Base-by-base conservation (phyloP, 2,329 filamentous ascomycete species). In the Cercospora berteroae region DNA sequence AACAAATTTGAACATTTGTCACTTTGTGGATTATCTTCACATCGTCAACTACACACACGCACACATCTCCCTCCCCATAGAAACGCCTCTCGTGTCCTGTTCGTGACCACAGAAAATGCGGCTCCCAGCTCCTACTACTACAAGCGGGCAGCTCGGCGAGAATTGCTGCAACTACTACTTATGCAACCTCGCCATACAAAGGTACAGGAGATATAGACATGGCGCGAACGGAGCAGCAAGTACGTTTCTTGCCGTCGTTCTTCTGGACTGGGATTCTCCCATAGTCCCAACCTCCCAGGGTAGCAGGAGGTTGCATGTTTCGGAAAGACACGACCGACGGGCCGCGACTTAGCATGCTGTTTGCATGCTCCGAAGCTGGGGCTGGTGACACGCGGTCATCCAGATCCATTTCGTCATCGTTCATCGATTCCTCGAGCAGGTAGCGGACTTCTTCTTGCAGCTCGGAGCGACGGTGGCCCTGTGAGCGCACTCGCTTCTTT, bases 381-480 rank as follows among this genome's bases (percentile, higher is more conserved):
- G 73, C 73, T 57, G 72, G 74, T 52, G 73, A 74, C 39, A 66
- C 66, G 55, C 74, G 72, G 36, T 70, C 69, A 59, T 73, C 69
- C 42, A 75, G 65, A 42, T 76, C 74, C 65, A 73, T 72, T 33
- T 71, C 67, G 48, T 72, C 70, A 44, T 74, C 73, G 16, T 64
- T 20, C 10, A 70, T 67, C 23, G 72, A 72, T 63, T 77, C 75
- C 64, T 76, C 73, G 44, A 78, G 72, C 59, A 75, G 65, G 55
- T 74, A 70, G 42, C 76, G 77, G 12, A 78, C 74, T 69, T 78
- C 76, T 69, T 77, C 74, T 67, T 78, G 76, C 63, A 78, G 73
- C 56, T 76, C 74, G 27, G 73, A 74, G 65, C 76, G 73, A 44
- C 75, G 72, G 25, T 74, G 70, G 39, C 74, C 75, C 18, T 72